Conservation (phyloP, 192 early-diverging fungal genomes). For the Entomortierella chlamydospora region DNA sequence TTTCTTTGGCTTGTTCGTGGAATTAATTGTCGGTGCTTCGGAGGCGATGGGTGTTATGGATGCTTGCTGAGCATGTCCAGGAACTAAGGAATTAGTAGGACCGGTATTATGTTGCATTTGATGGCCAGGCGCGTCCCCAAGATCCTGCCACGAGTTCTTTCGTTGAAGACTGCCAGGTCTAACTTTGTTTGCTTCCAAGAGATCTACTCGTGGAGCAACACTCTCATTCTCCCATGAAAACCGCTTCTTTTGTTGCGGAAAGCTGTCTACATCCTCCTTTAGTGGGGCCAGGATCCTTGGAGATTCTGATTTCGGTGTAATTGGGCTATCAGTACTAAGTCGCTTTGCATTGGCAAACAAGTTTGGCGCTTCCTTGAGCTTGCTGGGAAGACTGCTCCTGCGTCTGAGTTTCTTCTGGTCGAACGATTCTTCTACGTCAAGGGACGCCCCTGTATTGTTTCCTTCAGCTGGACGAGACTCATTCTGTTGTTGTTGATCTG, state of each 20-base stretch:
- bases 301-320: not conserved
- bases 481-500: not conserved
- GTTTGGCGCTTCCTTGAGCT: slow-evolving; percentile 26
- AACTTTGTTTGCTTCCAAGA: not conserved
- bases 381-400: slow-evolving; percentile 47
- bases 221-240: slow-evolving; percentile 48
- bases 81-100: not conserved
- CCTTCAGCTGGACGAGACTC: not conserved
- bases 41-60: not conserved
- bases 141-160: slow-evolving; percentile 30
- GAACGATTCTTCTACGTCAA: slow-evolving; percentile 5
- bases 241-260: slow-evolving; percentile 15
- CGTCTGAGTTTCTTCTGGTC: slow-evolving; percentile 16
- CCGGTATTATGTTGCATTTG: not conserved
- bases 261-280: slow-evolving; percentile 2
- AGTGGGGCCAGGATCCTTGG: not conserved
- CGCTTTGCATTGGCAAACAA: slow-evolving; percentile 18
- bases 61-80: not conserved
- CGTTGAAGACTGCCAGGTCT: slow-evolving; percentile 11
- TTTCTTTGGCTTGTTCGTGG: not conserved
- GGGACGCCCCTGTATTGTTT: not conserved
- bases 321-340: slow-evolving; percentile 13
- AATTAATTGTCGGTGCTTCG: not conserved
- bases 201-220: slow-evolving; percentile 32
- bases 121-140: not conserved